Evolutionary conservation across 2,329 filamentous ascomycete species (phyloP), one percentile per base, ranked within the genome.

Genomic region (Diaporthe sp.): DNA sequence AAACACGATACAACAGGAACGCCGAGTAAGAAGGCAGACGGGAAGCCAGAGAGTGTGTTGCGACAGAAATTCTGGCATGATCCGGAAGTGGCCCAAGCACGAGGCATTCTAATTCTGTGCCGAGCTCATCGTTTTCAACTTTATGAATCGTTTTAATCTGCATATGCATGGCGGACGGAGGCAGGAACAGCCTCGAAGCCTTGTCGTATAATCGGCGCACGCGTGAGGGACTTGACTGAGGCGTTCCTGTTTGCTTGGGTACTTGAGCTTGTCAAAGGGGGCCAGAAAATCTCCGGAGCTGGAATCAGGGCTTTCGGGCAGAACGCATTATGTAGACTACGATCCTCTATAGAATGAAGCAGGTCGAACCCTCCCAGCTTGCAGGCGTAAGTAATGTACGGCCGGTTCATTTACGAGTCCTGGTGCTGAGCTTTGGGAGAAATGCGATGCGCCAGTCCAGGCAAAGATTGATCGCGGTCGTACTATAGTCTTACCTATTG

Each of bases 1-100:
- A 98, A 91, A 89, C 94, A 77, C 92, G 91, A 82, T 97, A 97
- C 84, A 87, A 85, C 82, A 93, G 92, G 87, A 89, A 87, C 85
- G 92, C 86, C 85, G 85, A 86, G 58, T 85, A 81, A 52, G 80
- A 68, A 25, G 25, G 33, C 10, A 33, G 38, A 40, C 8, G 30
- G 61, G 45, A 3, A n/a, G 38, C 47, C 54, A 64, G 45, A 69
- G 42, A 64, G 45, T 66, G 42, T 38, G 30, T 38, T 67, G 42
- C 13, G 28, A 50, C 22, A 33, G 35, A n/a, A 64, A 45, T 13
- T 61, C 42, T 64, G 38, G 22, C 12, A 45, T 54, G 47, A 10
- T 52, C 17, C 17, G 47, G 73, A 74, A 61, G 58, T 45, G 40
- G 42, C 52, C 68, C 40, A 64, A 54, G 40, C 33, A 33, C 4